Conservation (phyloP, 192 early-diverging fungal genomes). For the Chytriomyces sp. region DNA sequence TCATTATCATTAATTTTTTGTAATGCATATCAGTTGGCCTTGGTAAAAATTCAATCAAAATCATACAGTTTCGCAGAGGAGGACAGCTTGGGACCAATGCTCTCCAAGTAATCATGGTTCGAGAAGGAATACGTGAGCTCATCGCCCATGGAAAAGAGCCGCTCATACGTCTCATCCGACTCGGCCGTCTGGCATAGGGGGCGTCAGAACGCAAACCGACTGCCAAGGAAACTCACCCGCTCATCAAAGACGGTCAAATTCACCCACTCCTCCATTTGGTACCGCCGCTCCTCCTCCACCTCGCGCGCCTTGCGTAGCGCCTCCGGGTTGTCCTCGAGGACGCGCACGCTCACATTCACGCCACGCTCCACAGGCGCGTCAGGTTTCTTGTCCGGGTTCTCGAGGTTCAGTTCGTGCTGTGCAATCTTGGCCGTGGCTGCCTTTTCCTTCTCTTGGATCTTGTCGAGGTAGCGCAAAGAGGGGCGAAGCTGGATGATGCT, state of each 20-base stretch:
- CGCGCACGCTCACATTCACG: constrained; percentile 23
- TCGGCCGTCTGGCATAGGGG: constrained; percentile 3
- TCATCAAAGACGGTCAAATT: constrained; percentile 18
- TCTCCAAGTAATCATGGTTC: constrained; percentile 25
- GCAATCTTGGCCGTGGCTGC: constrained; percentile 48
- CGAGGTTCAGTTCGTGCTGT: constrained; percentile 63
- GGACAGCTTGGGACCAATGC: constrained; percentile 25
- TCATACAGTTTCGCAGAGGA: constrained; percentile 16
- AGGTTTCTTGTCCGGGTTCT: constrained; percentile 42
- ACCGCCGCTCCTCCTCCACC: constrained; percentile 25
- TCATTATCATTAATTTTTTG: neutral
- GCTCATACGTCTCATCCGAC: constrained; percentile 22
- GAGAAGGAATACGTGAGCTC: constrained; percentile 25
- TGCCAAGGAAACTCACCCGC: constrained; percentile 13
- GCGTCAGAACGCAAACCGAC: neutral
- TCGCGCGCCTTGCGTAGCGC: constrained; percentile 33
- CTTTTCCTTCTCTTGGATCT: constrained; percentile 81
- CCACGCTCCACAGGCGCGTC: constrained; percentile 33
- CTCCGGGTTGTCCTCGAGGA: constrained; percentile 44
- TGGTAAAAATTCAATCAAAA: neutral
- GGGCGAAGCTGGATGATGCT: constrained; percentile 83
- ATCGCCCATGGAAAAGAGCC: constrained; percentile 28
- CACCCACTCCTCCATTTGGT: constrained; percentile 40
- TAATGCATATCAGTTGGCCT: neutral
- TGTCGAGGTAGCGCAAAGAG: constrained; percentile 86